Conservation (phyloP, 1,284 basidiomycete genomes). For the Earliella scabrosa region DNA sequence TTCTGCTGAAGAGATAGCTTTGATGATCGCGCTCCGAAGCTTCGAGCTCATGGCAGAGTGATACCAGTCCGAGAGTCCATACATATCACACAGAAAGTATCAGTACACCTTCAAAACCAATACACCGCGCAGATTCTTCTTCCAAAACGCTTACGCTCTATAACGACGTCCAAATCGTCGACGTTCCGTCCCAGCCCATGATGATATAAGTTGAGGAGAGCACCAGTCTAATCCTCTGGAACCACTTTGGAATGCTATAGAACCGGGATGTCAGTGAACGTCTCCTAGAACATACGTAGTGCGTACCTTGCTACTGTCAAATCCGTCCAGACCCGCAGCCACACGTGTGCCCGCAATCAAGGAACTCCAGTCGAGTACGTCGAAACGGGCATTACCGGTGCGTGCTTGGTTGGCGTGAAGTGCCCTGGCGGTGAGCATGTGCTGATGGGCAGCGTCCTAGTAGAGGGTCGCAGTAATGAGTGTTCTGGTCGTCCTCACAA, state of each 20-base stretch:
- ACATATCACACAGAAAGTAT: too few species aligned
- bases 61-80: too few species aligned
- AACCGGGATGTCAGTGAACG: too few species aligned
- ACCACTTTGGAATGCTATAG: conserved; percentile 24
- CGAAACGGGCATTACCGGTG: conserved; percentile 45
- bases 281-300: too few species aligned
- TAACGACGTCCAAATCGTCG: too few species aligned
- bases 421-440: conserved; percentile 80
- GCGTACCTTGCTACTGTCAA: conserved; percentile 51
- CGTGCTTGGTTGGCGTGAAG: conserved; percentile 54
- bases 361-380: conserved; percentile 74
- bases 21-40: too few species aligned
- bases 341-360: conserved; percentile 71
- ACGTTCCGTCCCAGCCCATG: too few species aligned
- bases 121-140: background rate
- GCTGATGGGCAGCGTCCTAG: conserved; percentile 75
- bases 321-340: conserved; percentile 68
- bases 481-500: background rate
- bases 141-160: too few species aligned
- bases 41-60: too few species aligned
- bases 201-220: too few species aligned
- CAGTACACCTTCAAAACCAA: background rate
- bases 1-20: too few species aligned
- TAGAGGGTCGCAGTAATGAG: background rate
- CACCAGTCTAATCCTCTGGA: background rate